Conservation (phyloP, 345 rosid species). For the Mangifera indica region DNA sequence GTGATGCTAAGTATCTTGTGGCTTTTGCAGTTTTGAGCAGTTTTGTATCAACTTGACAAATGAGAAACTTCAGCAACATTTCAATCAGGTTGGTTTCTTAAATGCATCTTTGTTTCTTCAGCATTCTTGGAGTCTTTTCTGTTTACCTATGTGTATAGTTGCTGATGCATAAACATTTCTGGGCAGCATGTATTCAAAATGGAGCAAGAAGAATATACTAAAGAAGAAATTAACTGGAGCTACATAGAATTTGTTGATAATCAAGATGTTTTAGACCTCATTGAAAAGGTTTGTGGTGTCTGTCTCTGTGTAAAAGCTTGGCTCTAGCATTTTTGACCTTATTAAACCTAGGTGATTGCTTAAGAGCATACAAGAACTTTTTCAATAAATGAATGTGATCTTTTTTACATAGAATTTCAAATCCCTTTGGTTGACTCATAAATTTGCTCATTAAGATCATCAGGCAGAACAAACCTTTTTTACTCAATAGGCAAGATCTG, state of each 20-base stretch:
- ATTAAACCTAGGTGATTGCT: too few relatives aligned
- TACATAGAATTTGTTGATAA: slow-evolving; percentile 96
- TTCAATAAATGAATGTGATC: too few relatives aligned
- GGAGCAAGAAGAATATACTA: slow-evolving; percentile 99
- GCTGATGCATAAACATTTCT: slow-evolving; percentile 23
- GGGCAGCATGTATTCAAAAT: slow-evolving; percentile 97
- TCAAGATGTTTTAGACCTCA: slow-evolving; percentile 90
- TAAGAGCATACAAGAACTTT: too few relatives aligned
- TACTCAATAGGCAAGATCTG: too few relatives aligned
- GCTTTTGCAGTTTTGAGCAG: slow-evolving; percentile 90
- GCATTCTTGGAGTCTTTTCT: slow-evolving; percentile 21
- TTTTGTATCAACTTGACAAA: slow-evolving; percentile 98
- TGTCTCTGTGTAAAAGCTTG: slow-evolving; percentile 19
- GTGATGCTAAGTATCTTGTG: slow-evolving; percentile 23
- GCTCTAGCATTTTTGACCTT: too few relatives aligned
- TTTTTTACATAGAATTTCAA: too few relatives aligned
- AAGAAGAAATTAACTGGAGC: slow-evolving; percentile 98
- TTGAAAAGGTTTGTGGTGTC: slow-evolving; percentile 77
- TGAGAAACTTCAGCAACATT: slow-evolving; percentile 99
- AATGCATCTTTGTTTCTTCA: slow-evolving; percentile 14
- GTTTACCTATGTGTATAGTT: slow-evolving; percentile 10
- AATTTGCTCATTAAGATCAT: too few relatives aligned
- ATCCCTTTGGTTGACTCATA: too few relatives aligned
- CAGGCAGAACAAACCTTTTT: too few relatives aligned
- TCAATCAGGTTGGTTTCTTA: slow-evolving; percentile 80